Evolutionary conservation across 441 rosid genomes (phyloP).

Genomic region (Pelargonium citronellum): DNA sequence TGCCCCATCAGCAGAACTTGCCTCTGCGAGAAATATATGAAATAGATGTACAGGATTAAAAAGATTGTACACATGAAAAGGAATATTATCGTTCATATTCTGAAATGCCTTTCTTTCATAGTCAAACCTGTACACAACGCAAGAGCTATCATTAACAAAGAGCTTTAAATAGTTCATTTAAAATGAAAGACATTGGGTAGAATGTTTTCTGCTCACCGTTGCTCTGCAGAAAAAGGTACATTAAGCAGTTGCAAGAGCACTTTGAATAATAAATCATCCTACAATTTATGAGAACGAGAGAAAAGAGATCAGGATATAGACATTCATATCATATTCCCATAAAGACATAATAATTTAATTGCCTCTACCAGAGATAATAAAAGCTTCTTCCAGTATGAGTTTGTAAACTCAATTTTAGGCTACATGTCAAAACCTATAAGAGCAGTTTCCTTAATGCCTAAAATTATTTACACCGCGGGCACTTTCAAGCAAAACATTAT

Average conservation of each 20-base stretch:
- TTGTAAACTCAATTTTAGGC: neutral
- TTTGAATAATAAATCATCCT: constrained; percentile 82
- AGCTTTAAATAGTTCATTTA: constrained; percentile 15
- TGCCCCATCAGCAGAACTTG: constrained; percentile 24
- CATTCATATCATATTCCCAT: neutral
- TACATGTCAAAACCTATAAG: neutral
- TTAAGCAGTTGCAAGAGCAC: constrained; percentile 60
- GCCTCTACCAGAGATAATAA: neutral
- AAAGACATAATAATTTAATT: too few relatives aligned
- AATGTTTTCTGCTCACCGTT: constrained; percentile 39
- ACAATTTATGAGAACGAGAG: constrained; percentile 22
- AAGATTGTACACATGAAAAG: constrained; percentile 36
- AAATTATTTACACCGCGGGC: neutral
- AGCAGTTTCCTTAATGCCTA: neutral
- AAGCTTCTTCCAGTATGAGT: neutral
- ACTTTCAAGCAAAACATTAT: neutral
- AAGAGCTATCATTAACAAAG: constrained; percentile 15
- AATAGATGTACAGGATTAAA: constrained; percentile 67
- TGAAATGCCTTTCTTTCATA: constrained; percentile 29
- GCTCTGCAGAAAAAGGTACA: constrained; percentile 31
- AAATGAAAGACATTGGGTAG: constrained; percentile 19
- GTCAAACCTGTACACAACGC: constrained; percentile 34
- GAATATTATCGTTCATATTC: constrained; percentile 32
- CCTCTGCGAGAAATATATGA: constrained; percentile 76
- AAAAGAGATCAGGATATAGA: constrained; percentile 17